Percentiles rank a stretch among this genome's conserved stretches.
phyloP scores from a whole-genome alignment of 2,329 filamentous ascomycete species.

The Myrmaecium sp. region DNA sequence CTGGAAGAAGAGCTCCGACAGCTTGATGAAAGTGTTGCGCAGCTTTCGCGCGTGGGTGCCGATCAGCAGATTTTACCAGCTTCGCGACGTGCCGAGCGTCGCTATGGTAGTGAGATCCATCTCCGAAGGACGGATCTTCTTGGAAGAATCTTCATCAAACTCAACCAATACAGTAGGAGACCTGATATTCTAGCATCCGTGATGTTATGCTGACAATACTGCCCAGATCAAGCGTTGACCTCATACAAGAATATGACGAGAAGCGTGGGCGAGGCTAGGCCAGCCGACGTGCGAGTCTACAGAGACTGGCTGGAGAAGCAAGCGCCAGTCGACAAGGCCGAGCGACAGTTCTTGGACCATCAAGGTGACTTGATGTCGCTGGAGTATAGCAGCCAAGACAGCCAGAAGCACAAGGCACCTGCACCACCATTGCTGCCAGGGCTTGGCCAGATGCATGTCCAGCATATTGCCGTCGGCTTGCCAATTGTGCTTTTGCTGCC shows the following conservation, averaged over 20 bases:
- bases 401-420: background rate
- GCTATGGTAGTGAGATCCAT: slow-evolving; percentile 39
- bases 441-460: background rate
- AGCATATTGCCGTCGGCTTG: too few relatives aligned
- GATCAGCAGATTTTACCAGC: slow-evolving; percentile 29
- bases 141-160: slow-evolving; percentile 46
- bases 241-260: slow-evolving; percentile 40
- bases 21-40: slow-evolving; percentile 44
- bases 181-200: background rate
- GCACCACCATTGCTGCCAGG: background rate
- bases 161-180: slow-evolving; percentile 46
- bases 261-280: slow-evolving; percentile 30
- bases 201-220: slow-evolving; percentile 2
- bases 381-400: slow-evolving; percentile 5
- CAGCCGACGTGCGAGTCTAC: slow-evolving; percentile 36
- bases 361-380: slow-evolving; percentile 36
- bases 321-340: slow-evolving; percentile 39
- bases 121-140: slow-evolving; percentile 44
- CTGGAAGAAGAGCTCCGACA: slow-evolving; percentile 61
- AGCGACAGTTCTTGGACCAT: slow-evolving; percentile 42
- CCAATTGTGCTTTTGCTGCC: slow-evolving; percentile 23
- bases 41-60: slow-evolving; percentile 14
- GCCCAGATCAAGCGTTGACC: slow-evolving; percentile 38
- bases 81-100: slow-evolving; percentile 40
- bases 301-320: slow-evolving; percentile 38